phyloP scores from a whole-genome alignment of 2,329 filamentous ascomycete genomes.

The Rutstroemia sydowiana region DNA sequence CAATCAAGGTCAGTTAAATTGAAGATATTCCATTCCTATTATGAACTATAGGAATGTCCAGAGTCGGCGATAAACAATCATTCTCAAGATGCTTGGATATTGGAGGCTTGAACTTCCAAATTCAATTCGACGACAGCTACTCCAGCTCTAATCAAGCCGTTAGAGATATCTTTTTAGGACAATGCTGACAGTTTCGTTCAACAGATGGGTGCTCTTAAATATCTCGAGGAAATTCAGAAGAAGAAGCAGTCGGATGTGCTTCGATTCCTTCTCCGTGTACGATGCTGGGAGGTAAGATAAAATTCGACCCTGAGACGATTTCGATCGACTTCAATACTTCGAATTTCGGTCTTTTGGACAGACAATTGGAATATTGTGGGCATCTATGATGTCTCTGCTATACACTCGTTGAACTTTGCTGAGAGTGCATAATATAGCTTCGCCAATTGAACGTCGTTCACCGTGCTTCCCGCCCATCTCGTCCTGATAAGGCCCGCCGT shows the following conservation, averaged over 20 bases:
- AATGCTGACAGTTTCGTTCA: neutral
- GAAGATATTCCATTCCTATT: neutral
- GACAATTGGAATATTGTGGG: constrained; percentile 25
- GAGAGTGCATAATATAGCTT: constrained; percentile 99
- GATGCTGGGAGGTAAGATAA: constrained; percentile 97
- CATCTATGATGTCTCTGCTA: constrained; percentile 54
- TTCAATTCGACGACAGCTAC: no score
- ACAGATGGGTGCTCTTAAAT: constrained; percentile 89
- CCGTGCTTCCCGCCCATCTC: constrained; percentile 94
- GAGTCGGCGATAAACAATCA: neutral
- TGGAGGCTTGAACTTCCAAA: neutral
- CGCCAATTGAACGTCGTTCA: constrained; percentile 99
- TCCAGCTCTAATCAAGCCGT: neutral
- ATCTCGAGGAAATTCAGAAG: constrained; percentile 99
- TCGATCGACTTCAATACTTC: constrained; percentile 28
- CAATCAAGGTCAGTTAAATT: constrained; percentile 5
- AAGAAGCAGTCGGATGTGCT: constrained; percentile 99
- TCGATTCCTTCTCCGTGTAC: constrained; percentile 98
- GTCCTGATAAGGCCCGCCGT: constrained; percentile 99
- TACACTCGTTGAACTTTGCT: constrained; percentile 99
- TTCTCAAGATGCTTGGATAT: no score
- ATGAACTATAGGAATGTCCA: neutral
- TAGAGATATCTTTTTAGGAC: neutral
- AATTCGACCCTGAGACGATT: constrained; percentile 30
- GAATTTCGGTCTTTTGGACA: constrained; percentile 26